Percentiles rank a stretch among this genome's conserved stretches.
phyloP scores from a whole-genome alignment of 768 basidiomycete species.

The Lenzites betulinus region DNA sequence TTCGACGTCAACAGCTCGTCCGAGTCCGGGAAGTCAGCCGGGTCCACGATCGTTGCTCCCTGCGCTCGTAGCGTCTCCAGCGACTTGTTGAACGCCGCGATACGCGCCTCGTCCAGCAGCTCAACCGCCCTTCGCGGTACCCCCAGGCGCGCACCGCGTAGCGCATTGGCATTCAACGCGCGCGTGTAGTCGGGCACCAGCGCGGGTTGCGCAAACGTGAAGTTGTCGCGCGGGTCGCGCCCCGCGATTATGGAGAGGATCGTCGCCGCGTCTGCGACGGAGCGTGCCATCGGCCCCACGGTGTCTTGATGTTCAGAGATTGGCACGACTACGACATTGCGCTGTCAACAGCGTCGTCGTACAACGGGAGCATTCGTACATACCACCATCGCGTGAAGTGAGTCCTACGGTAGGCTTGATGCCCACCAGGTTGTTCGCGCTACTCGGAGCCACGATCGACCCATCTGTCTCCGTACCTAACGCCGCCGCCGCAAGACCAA shows the following conservation, averaged over 20 bases:
- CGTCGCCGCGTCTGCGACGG: slow-evolving; percentile 37
- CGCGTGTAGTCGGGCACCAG: slow-evolving; percentile 56
- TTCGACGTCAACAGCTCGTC: slow-evolving; percentile 45
- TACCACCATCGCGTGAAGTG: slow-evolving; percentile 39
- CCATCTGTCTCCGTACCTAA: slow-evolving; percentile 53
- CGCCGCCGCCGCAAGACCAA: slow-evolving; percentile 46
- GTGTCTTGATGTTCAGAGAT: slow-evolving; percentile 43
- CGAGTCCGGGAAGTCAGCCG: slow-evolving; percentile 59
- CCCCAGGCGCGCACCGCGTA: slow-evolving; percentile 49
- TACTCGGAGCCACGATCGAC: slow-evolving; percentile 48
- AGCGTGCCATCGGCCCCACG: slow-evolving; percentile 40
- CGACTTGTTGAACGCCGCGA: slow-evolving; percentile 42
- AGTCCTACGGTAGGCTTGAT: slow-evolving; percentile 42
- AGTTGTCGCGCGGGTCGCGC: slow-evolving; percentile 43
- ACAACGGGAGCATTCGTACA: not conserved
- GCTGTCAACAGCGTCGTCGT: no score
- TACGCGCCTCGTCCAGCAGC: slow-evolving; percentile 53
- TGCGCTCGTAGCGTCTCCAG: slow-evolving; percentile 40
- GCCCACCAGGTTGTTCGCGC: slow-evolving; percentile 43
- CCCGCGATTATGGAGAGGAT: slow-evolving; percentile 46
- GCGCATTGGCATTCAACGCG: slow-evolving; percentile 49
- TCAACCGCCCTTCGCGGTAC: slow-evolving; percentile 43
- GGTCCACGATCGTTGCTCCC: slow-evolving; percentile 58
- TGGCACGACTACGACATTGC: slow-evolving; percentile 40
- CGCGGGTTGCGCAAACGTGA: slow-evolving; percentile 45